These are phyloP conservation scores for Scalesia atractyloides DNA, from an alignment of 129 eudicot species.

Conservation along the genomic window DNA sequence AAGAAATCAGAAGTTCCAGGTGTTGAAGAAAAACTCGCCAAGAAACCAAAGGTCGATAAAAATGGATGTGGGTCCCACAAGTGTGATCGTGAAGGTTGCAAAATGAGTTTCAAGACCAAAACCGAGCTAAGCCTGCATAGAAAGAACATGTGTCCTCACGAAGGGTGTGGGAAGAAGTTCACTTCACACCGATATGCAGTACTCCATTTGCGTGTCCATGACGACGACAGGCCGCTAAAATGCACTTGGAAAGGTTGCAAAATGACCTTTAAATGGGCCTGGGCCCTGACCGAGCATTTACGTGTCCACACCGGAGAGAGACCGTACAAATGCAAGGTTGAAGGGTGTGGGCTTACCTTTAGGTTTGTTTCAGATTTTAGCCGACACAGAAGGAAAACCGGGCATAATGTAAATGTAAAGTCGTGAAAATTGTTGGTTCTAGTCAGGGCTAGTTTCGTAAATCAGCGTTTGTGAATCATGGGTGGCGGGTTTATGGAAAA, in stretches of 20 bases:
- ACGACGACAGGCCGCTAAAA: constrained; percentile 73
- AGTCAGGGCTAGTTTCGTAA: no score
- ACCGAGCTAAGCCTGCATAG: constrained; percentile 58
- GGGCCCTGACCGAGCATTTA: constrained; percentile 91
- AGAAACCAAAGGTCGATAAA: constrained; percentile 35
- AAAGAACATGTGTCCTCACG: constrained; percentile 67
- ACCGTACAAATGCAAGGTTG: constrained; percentile 74
- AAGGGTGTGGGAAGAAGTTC: constrained; percentile 86
- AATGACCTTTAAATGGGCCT: constrained; percentile 91
- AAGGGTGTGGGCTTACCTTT: constrained; percentile 81
- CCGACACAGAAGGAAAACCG: constrained; percentile 89
- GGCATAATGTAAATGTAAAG: constrained; percentile 51
- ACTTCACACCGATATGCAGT: constrained; percentile 74
- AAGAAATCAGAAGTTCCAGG: constrained; percentile 18
- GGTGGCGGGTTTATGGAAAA: background rate
- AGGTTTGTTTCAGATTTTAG: constrained; percentile 91
- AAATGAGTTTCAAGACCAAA: constrained; percentile 64
- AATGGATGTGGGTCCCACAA: constrained; percentile 36
- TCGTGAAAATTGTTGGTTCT: constrained; percentile 28
- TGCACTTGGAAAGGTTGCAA: constrained; percentile 90
- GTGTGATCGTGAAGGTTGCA: constrained; percentile 65
- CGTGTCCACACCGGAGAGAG: constrained; percentile 89
- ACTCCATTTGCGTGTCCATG: constrained; percentile 74
- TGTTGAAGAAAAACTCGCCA: constrained; percentile 1
- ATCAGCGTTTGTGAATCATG: no score